Evolutionary conservation across 73 alveolate species (phyloP).

Genomic region (Paramecium bursaria): DNA sequence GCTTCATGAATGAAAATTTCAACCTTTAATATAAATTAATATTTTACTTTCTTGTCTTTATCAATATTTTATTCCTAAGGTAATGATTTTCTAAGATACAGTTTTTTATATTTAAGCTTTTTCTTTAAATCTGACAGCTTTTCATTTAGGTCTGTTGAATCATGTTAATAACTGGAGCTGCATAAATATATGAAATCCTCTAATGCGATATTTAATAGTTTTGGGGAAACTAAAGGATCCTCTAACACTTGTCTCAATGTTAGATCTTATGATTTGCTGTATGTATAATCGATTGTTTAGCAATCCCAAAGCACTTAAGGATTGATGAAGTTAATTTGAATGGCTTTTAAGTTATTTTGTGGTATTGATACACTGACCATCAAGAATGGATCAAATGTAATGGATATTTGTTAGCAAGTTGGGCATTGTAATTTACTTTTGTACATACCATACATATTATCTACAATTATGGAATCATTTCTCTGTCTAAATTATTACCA

Average conservation of each 20-base stretch:
- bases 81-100: conserved; percentile 18
- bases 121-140: conserved; percentile 12
- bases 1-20: conserved; percentile 33
- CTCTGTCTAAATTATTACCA: conserved; percentile 92
- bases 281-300: background rate
- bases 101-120: conserved; percentile 25
- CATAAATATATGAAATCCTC: background rate
- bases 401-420: conserved; percentile 80
- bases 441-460: conserved; percentile 92
- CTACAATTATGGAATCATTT: conserved; percentile 93
- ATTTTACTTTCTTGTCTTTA: background rate
- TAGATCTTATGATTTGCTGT: background rate
- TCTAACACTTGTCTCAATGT: conserved; percentile 7
- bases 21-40: background rate
- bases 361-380: conserved; percentile 93
- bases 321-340: conserved; percentile 27
- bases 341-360: background rate
- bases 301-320: conserved; percentile 47
- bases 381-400: conserved; percentile 94
- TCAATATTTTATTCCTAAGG: background rate
- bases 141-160: conserved; percentile 8
- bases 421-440: conserved; percentile 92
- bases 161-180: conserved; percentile 13
- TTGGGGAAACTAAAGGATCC: background rate
- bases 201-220: background rate